A percentile compares a stretch with the other conserved stretches of the same genome.
Conservation (phyloP, 108 stramenopile genomes). For the Schizochytrium sp. region DNA sequence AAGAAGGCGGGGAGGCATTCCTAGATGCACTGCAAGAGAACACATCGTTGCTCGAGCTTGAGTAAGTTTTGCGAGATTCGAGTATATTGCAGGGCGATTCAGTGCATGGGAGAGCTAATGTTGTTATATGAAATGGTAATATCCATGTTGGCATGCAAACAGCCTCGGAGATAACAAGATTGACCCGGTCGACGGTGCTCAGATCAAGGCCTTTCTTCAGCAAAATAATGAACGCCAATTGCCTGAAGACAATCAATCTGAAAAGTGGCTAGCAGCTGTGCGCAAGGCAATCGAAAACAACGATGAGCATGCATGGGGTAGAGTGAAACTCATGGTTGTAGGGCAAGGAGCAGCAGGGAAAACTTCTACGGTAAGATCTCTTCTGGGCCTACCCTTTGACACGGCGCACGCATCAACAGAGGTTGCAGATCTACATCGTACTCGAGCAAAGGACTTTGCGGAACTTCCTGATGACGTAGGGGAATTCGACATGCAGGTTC, state of each 20-base stretch:
- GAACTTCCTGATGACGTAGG: not conserved
- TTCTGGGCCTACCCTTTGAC: not conserved
- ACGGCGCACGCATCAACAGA: not conserved
- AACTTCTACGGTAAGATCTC: not conserved
- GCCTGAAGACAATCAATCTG: not conserved
- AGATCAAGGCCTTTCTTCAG: not conserved
- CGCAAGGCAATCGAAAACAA: not conserved
- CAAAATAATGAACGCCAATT: not conserved
- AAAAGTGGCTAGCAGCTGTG: not conserved
- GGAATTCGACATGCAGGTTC: not conserved
- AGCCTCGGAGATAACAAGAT: not conserved
- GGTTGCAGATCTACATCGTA: not conserved
- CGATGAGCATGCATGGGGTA: slow-evolving; percentile 29
- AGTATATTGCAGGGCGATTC: too few species aligned
- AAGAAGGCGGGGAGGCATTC: too few species aligned
- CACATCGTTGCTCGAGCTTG: too few species aligned
- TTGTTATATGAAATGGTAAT: too few species aligned
- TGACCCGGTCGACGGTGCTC: not conserved
- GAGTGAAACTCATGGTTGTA: slow-evolving; percentile 22
- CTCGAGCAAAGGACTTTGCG: not conserved
- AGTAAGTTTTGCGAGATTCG: too few species aligned
- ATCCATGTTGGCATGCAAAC: not conserved
- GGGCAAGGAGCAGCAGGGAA: not conserved
- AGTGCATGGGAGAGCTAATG: too few species aligned
- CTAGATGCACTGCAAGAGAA: too few species aligned